Evolutionary conservation across 2,329 filamentous ascomycete species (phyloP).

Genomic region (Scytalidium sp.): DNA sequence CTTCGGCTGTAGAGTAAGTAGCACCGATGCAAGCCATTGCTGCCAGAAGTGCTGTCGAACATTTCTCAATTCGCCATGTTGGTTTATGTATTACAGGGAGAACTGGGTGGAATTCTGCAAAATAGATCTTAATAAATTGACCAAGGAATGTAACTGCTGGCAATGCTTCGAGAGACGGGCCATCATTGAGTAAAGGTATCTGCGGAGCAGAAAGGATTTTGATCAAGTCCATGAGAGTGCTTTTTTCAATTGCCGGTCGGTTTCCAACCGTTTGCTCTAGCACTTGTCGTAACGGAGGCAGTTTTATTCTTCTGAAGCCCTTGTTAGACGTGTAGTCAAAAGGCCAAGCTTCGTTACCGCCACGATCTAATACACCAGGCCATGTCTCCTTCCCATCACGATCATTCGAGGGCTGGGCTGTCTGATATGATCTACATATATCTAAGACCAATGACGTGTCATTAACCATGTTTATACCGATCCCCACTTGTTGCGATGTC

Average conservation of each 20-base stretch:
- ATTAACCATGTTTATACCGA: no score
- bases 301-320: constrained; percentile 2
- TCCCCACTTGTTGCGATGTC: no score
- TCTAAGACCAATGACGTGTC: no score
- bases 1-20: constrained; percentile 1
- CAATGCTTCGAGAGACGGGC: constrained; percentile 1
- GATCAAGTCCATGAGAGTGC: constrained; percentile 1
- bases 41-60: constrained; percentile 1
- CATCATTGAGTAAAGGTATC: constrained; percentile 1
- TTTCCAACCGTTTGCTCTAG: constrained; percentile 1
- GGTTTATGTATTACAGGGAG: constrained; percentile 1
- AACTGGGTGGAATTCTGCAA: constrained; percentile 2
- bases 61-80: constrained; percentile 1
- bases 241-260: constrained; percentile 1
- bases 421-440: no score
- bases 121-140: constrained; percentile 1
- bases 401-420: no score
- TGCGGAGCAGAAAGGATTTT: background rate
- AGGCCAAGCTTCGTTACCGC: constrained; percentile 2
- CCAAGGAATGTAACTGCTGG: constrained; percentile 3
- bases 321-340: constrained; percentile 4
- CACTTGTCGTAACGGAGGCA: constrained; percentile 1
- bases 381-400: background rate
- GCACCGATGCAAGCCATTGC: constrained; percentile 4
- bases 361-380: background rate